These are phyloP conservation scores for Asterochloris sp. DNA, from an alignment of 139 green algal species.

Conservation along the genomic window DNA sequence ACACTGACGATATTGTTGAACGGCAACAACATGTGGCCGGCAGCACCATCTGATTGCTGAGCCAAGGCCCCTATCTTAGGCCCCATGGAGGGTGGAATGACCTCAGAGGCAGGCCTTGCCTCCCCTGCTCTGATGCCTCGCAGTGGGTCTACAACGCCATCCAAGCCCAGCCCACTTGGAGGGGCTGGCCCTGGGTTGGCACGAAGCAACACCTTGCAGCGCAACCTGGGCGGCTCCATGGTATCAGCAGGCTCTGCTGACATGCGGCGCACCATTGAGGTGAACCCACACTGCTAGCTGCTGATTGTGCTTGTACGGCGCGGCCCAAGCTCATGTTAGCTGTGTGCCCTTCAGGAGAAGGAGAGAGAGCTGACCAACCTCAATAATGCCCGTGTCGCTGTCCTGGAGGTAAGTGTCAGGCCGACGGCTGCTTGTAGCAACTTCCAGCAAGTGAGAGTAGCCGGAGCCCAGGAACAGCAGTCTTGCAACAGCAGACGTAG, in stretches of 20 bases:
- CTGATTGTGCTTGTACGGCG: background rate
- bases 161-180: background rate
- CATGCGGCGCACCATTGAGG: constrained; percentile 14
- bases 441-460: background rate
- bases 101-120: no score
- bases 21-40: no score
- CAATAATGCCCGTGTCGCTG: constrained; percentile 1
- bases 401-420: background rate
- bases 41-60: no score
- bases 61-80: no score
- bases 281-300: background rate
- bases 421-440: no score
- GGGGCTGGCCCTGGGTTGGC: no score
- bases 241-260: constrained; percentile 1
- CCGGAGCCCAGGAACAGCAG: background rate
- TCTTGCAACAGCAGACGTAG: background rate
- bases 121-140: background rate
- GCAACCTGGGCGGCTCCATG: no score
- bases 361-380: constrained; percentile 11
- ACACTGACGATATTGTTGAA: no score
- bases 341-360: constrained; percentile 6
- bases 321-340: no score
- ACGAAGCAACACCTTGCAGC: no score
- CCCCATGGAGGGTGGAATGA: no score
- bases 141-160: no score